Conservation (phyloP, 2,329 filamentous ascomycete species). For the Curvularia lunata region DNA sequence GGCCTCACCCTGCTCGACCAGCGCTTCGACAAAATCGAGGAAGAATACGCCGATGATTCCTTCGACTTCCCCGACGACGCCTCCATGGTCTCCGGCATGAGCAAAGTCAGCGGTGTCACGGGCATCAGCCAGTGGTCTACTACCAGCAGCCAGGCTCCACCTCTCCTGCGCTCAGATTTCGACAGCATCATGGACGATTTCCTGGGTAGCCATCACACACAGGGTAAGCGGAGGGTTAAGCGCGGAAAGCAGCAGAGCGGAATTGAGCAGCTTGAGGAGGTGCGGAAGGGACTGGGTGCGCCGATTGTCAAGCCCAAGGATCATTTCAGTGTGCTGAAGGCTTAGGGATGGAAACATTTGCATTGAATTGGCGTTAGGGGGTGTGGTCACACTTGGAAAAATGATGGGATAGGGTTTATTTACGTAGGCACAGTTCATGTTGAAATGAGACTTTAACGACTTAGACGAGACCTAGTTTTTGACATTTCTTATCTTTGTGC, state of each 20-base stretch:
- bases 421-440: neutral
- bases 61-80: constrained; percentile 51
- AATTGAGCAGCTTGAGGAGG: constrained; percentile 88
- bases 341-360: neutral
- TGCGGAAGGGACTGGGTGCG: constrained; percentile 79
- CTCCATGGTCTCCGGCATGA: constrained; percentile 57
- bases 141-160: constrained; percentile 50
- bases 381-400: neutral
- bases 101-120: constrained; percentile 50
- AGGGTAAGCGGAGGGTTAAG: constrained; percentile 73
- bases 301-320: constrained; percentile 57
- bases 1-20: constrained; percentile 84
- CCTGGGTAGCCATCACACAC: constrained; percentile 73
- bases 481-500: no score
- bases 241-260: constrained; percentile 82
- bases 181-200: constrained; percentile 94
- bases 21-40: constrained; percentile 88
- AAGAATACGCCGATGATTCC: constrained; percentile 67
- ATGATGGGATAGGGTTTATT: neutral
- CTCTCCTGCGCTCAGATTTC: constrained; percentile 74
- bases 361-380: constrained; percentile 5
- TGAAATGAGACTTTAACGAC: neutral
- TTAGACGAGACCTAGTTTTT: neutral
- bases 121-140: constrained; percentile 44
- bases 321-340: constrained; percentile 15